Conservation (phyloP, 2,329 filamentous ascomycete species). For the Lecanicillium sp. region DNA sequence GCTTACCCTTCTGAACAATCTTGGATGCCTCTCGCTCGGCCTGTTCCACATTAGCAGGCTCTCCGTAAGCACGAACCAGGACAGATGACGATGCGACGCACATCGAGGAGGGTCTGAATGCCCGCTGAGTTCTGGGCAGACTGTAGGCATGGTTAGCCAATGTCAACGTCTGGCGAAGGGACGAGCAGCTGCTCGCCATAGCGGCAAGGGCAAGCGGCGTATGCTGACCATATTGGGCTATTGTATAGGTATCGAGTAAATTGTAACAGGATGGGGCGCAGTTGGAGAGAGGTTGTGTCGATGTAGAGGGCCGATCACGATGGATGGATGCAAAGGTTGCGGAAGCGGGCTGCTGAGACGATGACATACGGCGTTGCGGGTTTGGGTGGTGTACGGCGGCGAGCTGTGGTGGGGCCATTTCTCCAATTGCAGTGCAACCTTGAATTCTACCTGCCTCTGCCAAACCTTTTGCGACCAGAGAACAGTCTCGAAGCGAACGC, state of each 20-base stretch:
- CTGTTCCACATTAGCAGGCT: slow-evolving; percentile 39
- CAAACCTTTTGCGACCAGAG: too few species aligned
- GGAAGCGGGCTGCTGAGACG: too few species aligned
- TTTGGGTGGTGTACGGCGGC: too few species aligned
- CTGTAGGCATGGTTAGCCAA: slow-evolving; percentile 40
- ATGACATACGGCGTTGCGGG: too few species aligned
- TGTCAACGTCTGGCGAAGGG: neutral
- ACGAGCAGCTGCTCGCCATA: neutral
- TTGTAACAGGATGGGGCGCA: neutral
- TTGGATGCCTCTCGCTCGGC: slow-evolving; percentile 97
- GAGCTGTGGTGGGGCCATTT: slow-evolving; percentile 6
- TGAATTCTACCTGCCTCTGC: too few species aligned
- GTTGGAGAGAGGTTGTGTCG: neutral
- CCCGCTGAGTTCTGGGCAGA: slow-evolving; percentile 97
- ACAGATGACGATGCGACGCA: slow-evolving; percentile 39
- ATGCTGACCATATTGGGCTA: slow-evolving; percentile 4
- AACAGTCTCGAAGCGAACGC: too few species aligned
- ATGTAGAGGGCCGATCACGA: neutral
- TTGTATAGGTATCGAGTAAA: neutral
- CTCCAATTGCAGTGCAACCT: too few species aligned
- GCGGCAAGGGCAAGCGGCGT: neutral
- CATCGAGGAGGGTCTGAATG: slow-evolving; percentile 97
- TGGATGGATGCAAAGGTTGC: neutral
- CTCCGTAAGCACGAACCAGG: too few species aligned
- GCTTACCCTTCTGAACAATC: slow-evolving; percentile 90